Evolutionary conservation across 805 yeast species (phyloP).

Genomic region (Cyberlindnera maritima): DNA sequence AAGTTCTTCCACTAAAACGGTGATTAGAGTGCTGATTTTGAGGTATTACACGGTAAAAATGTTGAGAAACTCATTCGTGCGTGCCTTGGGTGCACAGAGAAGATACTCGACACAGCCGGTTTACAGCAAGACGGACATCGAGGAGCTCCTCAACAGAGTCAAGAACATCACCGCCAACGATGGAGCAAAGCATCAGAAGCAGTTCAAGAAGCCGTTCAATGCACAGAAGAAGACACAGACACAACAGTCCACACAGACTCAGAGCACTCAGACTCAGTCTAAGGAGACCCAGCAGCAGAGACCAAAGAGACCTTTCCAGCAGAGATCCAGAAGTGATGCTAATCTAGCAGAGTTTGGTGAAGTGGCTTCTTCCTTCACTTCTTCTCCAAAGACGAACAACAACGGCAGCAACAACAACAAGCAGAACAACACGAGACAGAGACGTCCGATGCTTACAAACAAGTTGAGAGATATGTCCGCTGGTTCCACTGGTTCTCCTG

Average conservation of each 20-base stretch:
- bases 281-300: too few species aligned
- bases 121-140: constrained; percentile 7
- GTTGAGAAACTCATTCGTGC: not conserved
- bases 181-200: not conserved
- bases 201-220: not conserved
- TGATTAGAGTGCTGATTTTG: too few species aligned
- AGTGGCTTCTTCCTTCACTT: constrained; percentile 1
- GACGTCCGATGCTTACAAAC: constrained; percentile 7
- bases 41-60: not conserved
- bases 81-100: constrained; percentile 1
- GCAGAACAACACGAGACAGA: not conserved
- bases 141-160: constrained; percentile 11
- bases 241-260: not conserved
- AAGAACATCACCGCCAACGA: constrained; percentile 6
- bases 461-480: constrained; percentile 9
- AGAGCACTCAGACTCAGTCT: too few species aligned
- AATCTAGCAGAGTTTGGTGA: constrained; percentile 2
- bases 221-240: not conserved
- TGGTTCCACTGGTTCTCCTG: not conserved
- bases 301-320: constrained; percentile 7
- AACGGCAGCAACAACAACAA: constrained; percentile 4
- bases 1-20: too few species aligned
- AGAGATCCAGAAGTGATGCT: not conserved
- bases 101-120: constrained; percentile 3
- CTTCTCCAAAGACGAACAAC: not conserved